These are phyloP conservation scores for Sonneratia alba DNA, from an alignment of 345 rosid species.

Conservation along the genomic window DNA sequence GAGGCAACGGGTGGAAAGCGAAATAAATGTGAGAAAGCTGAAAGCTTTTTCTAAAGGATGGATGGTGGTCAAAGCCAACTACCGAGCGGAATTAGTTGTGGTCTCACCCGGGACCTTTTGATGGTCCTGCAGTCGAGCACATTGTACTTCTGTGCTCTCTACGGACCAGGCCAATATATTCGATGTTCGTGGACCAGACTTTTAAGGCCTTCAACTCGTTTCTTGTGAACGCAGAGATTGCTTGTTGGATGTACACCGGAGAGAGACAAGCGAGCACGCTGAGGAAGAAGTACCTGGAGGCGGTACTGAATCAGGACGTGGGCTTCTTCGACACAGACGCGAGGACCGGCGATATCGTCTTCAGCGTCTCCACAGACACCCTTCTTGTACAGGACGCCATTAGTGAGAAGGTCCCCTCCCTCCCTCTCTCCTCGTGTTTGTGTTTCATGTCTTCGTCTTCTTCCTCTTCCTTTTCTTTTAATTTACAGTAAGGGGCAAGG, in stretches of 20 bases:
- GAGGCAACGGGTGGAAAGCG: background rate
- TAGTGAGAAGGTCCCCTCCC: conserved; percentile 67
- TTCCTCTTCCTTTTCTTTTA: background rate
- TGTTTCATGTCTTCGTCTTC: too few relatives aligned
- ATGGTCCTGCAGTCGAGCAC: too few relatives aligned
- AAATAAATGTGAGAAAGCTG: too few relatives aligned
- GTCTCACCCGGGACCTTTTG: too few relatives aligned
- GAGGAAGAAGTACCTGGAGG: conserved; percentile 89
- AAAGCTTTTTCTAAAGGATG: too few relatives aligned
- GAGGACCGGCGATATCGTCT: conserved; percentile 95
- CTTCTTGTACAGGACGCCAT: conserved; percentile 99
- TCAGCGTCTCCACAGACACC: conserved; percentile 96
- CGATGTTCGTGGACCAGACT: background rate
- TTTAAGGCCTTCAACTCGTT: too few relatives aligned
- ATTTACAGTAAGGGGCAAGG: too few relatives aligned
- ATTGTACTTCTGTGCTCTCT: too few relatives aligned
- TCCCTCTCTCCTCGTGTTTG: background rate
- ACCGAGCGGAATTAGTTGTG: too few relatives aligned
- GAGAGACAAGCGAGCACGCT: conserved; percentile 89
- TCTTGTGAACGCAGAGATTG: conserved; percentile 48
- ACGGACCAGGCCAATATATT: too few relatives aligned
- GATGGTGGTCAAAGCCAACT: too few relatives aligned
- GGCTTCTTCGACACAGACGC: conserved; percentile 99
- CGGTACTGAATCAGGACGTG: conserved; percentile 92
- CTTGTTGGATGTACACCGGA: conserved; percentile 98